These are phyloP conservation scores for Lecanicillium sp. DNA, from an alignment of 2,329 filamentous ascomycete genomes.

Conservation along the genomic window DNA sequence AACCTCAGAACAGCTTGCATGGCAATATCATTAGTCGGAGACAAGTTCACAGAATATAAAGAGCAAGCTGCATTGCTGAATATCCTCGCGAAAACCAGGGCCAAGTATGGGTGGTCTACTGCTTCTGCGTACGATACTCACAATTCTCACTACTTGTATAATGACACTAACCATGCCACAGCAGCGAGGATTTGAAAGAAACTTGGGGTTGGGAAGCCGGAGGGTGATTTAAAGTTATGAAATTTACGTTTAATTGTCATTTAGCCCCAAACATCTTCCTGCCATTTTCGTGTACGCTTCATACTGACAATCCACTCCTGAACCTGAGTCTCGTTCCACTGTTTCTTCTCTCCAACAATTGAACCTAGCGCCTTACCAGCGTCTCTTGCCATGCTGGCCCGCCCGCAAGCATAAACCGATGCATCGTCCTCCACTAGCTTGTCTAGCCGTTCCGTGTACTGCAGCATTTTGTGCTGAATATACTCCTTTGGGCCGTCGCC, in stretches of 20 bases:
- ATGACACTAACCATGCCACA: no score
- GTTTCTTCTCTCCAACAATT: conserved; percentile 24
- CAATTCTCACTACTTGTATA: not conserved
- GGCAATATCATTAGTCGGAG: conserved; percentile 21
- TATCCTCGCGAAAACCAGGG: no score
- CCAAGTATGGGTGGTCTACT: no score
- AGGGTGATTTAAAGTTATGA: no score
- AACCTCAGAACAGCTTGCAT: conserved; percentile 14
- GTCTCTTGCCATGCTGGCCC: conserved; percentile 34
- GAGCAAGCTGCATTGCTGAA: no score
- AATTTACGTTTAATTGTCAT: no score
- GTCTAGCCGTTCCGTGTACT: conserved; percentile 20
- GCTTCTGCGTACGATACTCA: no score
- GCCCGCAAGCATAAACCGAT: conserved; percentile 33
- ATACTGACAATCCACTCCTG: conserved; percentile 38
- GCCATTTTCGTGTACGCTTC: conserved; percentile 43
- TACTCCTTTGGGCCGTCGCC: conserved; percentile 18
- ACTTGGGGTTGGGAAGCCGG: no score
- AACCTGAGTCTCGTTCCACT: conserved; percentile 29
- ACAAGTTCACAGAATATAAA: conserved; percentile 15
- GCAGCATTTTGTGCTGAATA: conserved; percentile 28
- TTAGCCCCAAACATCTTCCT: conserved; percentile 45
- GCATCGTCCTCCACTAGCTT: conserved; percentile 24
- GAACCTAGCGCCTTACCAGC: conserved; percentile 29
- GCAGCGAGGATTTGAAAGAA: no score